Percentiles rank a stretch among this genome's conserved stretches.
Conservation (phyloP, 257 asterid genomes). For the Jacaranda mimosifolia region DNA sequence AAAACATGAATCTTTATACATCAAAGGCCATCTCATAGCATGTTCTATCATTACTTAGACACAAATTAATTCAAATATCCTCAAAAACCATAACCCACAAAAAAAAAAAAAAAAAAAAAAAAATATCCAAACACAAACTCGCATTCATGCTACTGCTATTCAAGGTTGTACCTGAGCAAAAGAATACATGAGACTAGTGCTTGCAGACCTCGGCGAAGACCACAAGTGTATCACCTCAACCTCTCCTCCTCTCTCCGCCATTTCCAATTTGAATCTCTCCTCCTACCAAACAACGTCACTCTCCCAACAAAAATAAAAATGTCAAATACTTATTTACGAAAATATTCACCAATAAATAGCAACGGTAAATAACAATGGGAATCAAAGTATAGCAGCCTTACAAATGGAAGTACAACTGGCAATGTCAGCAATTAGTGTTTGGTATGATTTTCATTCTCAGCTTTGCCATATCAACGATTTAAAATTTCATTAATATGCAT, state of each 20-base stretch:
- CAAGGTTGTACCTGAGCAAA: slow-evolving; percentile 45
- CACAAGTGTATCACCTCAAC: slow-evolving; percentile 51
- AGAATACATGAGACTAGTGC: slow-evolving; percentile 54
- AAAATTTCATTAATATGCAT: too few species aligned
- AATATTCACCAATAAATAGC: neutral
- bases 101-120: neutral
- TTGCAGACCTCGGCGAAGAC: slow-evolving; percentile 49
- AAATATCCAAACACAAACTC: neutral
- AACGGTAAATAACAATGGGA: neutral
- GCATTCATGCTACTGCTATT: neutral
- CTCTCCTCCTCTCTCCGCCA: slow-evolving; percentile 35
- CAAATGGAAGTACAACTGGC: neutral
- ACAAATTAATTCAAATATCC: neutral
- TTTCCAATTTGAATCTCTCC: neutral
- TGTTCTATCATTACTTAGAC: neutral
- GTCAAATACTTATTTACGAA: neutral
- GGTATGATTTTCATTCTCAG: too few species aligned
- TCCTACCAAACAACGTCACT: neutral
- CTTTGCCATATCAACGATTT: too few species aligned
- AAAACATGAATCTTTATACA: neutral
- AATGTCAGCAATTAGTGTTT: neutral
- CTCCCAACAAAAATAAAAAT: neutral
- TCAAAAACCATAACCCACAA: neutral
- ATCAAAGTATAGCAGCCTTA: neutral
- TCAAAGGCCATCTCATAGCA: neutral